Conservation (phyloP, 495 filamentous ascomycete species). For the Trichoderma virens region DNA sequence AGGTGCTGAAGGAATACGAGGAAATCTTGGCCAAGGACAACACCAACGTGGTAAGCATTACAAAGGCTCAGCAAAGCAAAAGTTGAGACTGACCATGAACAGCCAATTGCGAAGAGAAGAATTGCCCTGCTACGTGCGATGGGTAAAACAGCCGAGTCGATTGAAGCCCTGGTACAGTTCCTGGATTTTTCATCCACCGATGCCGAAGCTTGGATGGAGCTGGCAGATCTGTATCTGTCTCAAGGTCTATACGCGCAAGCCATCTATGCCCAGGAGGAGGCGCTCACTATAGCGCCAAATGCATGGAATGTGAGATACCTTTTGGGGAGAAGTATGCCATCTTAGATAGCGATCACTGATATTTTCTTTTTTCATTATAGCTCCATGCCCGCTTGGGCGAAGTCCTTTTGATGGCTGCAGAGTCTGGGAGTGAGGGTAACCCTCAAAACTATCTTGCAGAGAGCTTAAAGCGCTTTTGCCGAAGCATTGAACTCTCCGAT, state of each 20-base stretch:
- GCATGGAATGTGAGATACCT: conserved; percentile 75
- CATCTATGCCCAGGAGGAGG: conserved; percentile 84
- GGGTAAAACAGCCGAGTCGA: conserved; percentile 60
- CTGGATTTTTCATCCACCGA: conserved; percentile 83
- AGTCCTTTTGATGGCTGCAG: conserved; percentile 61
- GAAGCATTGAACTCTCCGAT: conserved; percentile 89
- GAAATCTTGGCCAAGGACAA: conserved; percentile 62
- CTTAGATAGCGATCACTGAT: not conserved
- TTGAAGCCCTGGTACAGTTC: conserved; percentile 61
- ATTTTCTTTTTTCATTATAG: conserved; percentile 31
- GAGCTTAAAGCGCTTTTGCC: conserved; percentile 72
- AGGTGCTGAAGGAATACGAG: conserved; percentile 69
- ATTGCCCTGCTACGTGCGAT: conserved; percentile 72
- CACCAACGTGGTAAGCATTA: conserved; percentile 64
- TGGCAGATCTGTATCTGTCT: conserved; percentile 73
- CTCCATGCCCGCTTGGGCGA: conserved; percentile 86
- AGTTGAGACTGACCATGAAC: conserved; percentile 15
- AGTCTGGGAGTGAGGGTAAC: conserved; percentile 33
- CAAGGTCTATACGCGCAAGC: conserved; percentile 74
- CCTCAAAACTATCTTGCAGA: conserved; percentile 51
- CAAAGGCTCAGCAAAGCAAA: conserved; percentile 8
- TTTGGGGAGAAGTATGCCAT: conserved; percentile 11
- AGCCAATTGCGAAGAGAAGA: conserved; percentile 83
- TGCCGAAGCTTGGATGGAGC: conserved; percentile 88
- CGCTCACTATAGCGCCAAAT: conserved; percentile 79